Percentiles rank a stretch among this genome's conserved stretches.
phyloP scores from a whole-genome alignment of 1,284 basidiomycete genomes.

The Fereydounia khargensis region DNA sequence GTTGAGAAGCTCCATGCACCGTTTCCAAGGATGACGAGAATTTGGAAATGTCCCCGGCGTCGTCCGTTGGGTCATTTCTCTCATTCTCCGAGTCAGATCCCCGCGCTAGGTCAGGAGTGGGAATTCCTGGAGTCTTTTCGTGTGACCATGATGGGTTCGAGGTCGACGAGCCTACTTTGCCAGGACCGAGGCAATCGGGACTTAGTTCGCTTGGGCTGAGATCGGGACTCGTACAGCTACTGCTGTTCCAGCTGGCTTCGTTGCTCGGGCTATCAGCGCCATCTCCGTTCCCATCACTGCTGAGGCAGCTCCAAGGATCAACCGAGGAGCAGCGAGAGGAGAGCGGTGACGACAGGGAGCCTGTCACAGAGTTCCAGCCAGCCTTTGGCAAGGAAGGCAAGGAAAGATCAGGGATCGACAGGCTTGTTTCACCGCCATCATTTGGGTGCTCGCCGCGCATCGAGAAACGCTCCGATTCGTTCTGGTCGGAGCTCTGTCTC shows the following conservation, averaged over 20 bases:
- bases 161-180: slow-evolving; percentile 4
- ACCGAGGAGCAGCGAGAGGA: slow-evolving; percentile 38
- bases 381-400: too few relatives aligned
- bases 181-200: slow-evolving; percentile 7
- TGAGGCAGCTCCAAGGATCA: slow-evolving; percentile 36
- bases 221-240: slow-evolving; percentile 36
- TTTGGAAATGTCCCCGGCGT: slow-evolving; percentile 11
- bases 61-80: slow-evolving; percentile 15
- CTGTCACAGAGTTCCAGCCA: too few relatives aligned
- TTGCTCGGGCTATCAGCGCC: slow-evolving; percentile 31
- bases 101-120: neutral
- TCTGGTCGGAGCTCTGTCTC: too few relatives aligned
- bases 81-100: slow-evolving; percentile 8
- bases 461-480: too few relatives aligned
- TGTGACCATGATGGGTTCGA: slow-evolving; percentile 2
- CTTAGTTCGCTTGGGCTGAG: slow-evolving; percentile 21
- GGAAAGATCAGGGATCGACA: too few relatives aligned
- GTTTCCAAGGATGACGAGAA: slow-evolving; percentile 31
- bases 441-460: too few relatives aligned
- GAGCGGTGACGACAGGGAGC: slow-evolving; percentile 28
- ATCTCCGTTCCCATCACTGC: slow-evolving; percentile 35
- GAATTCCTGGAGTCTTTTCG: neutral
- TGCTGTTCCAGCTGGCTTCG: slow-evolving; percentile 38
- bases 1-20: slow-evolving; percentile 13
- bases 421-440: too few relatives aligned